Evolutionary conservation across 108 stramenopile genomes (phyloP), one percentile per base, ranked within the genome.

Genomic region (Cyclotella cryptica): DNA sequence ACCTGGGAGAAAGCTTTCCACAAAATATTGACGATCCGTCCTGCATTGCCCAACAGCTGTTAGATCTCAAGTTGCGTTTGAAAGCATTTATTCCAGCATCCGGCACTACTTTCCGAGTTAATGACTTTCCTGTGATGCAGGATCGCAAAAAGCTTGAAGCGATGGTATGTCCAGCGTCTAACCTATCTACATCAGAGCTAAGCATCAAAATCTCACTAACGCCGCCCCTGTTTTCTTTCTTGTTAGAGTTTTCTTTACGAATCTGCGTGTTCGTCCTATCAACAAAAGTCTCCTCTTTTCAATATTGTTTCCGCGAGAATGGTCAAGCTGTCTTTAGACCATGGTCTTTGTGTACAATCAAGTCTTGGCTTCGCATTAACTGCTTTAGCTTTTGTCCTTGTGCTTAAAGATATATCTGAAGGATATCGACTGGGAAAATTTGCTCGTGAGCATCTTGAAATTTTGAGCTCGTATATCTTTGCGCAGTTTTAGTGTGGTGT

Each of bases 121-220:
- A 45, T 62, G 28, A 62, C 24, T 17, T 62, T 30, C 61, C 61
- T 17, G 24, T 35, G 11, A 62, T 62, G 61, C 13, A 62, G 18
- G 61, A 62, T 62, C 24, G 21, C 35, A 29, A 30, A 30, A 62
- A 62, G 29, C 17, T 62, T 27, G 15, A 24, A 30, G 24, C 61
- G 12, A 62, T 62, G 61, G 61, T 62, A 62, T 30, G 61, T n/a
- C n/a, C 10, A 62, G 61, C 10, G 27, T 26, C 24, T 10, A 62
- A 39, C 9, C 24, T 62, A 8, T 29, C 14, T 18, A 10, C 10
- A 10, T 29, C 9, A 30, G 26, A 10, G 26, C 29, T 29, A 29
- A 24, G 10, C 10, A 24, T 57, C 55, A 57, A 17, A 9, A 24
- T 57, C 9, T 57, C 24, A 10, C 10, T 57, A 24, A 10, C n/a